Evolutionary conservation across 331 rosid genomes (phyloP).

Genomic region (Cydonia oblonga): DNA sequence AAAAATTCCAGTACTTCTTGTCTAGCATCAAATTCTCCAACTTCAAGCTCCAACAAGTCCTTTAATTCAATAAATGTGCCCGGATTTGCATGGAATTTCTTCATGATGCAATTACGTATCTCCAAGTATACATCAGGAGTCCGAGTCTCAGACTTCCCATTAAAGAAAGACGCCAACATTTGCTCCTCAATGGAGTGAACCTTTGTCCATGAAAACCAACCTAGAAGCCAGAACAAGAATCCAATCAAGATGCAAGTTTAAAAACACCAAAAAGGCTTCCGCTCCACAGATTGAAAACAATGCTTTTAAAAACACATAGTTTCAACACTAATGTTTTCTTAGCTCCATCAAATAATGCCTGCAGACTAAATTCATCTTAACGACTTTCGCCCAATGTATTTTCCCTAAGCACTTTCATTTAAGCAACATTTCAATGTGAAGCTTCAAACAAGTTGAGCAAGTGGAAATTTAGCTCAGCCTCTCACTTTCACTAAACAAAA

Average conservation of each 20-base stretch:
- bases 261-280: background rate
- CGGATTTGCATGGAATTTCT: slow-evolving; percentile 52
- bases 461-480: background rate
- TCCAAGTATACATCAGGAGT: slow-evolving; percentile 53
- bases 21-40: slow-evolving; percentile 58
- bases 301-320: background rate
- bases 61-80: slow-evolving; percentile 48
- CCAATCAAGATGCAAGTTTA: slow-evolving; percentile 2
- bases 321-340: background rate
- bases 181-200: slow-evolving; percentile 66
- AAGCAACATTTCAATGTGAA: background rate
- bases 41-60: slow-evolving; percentile 64
- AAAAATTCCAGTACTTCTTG: slow-evolving; percentile 80
- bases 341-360: background rate
- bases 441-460: background rate
- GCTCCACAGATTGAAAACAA: background rate
- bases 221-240: slow-evolving; percentile 32
- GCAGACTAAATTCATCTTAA: background rate
- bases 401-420: background rate
- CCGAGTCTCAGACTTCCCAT: slow-evolving; percentile 48
- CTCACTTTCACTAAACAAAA: background rate
- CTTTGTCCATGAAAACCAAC: slow-evolving; percentile 81
- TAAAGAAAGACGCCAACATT: slow-evolving; percentile 61
- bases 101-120: slow-evolving; percentile 71
- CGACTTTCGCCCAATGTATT: background rate